These are phyloP conservation scores for Casuarina equisetifolia DNA, from an alignment of 306 rosid genomes.

Conservation along the genomic window DNA sequence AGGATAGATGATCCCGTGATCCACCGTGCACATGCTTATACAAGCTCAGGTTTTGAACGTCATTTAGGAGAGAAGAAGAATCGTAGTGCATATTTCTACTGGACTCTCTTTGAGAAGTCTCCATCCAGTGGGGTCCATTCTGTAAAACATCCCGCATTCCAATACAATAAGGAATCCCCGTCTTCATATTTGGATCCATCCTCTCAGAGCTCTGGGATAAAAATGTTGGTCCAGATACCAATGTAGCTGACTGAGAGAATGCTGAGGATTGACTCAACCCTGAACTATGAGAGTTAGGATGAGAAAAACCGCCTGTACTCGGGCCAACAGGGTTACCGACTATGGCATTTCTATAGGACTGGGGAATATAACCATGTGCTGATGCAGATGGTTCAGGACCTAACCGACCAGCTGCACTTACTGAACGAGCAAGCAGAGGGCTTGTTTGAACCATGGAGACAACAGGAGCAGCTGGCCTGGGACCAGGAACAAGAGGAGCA, in stretches of 20 bases:
- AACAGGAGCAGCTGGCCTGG: slow-evolving; percentile 72
- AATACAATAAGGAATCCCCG: slow-evolving; percentile 59
- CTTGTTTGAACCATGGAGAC: slow-evolving; percentile 72
- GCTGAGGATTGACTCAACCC: slow-evolving; percentile 49
- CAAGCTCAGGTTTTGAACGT: slow-evolving; percentile 53
- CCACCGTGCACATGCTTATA: slow-evolving; percentile 56
- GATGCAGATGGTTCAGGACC: slow-evolving; percentile 85
- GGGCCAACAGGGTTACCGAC: slow-evolving; percentile 67
- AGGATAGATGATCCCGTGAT: slow-evolving; percentile 42
- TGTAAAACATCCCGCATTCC: slow-evolving; percentile 50
- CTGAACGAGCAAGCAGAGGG: slow-evolving; percentile 73
- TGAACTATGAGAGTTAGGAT: slow-evolving; percentile 56
- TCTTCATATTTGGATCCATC: slow-evolving; percentile 49
- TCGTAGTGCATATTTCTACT: slow-evolving; percentile 53
- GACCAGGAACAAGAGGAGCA: slow-evolving; percentile 80
- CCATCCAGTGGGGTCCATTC: slow-evolving; percentile 70
- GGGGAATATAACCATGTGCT: slow-evolving; percentile 71
- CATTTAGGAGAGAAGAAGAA: slow-evolving; percentile 47
- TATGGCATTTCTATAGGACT: slow-evolving; percentile 91
- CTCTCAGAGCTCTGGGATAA: slow-evolving; percentile 65
- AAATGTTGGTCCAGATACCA: slow-evolving; percentile 63
- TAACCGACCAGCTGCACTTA: slow-evolving; percentile 85
- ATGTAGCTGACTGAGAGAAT: slow-evolving; percentile 58
- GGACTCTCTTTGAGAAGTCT: slow-evolving; percentile 57
- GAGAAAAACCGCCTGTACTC: slow-evolving; percentile 51